Base-by-base conservation (phyloP, 2,329 filamentous ascomycete species). In the Beauveria rudraprayagi region DNA sequence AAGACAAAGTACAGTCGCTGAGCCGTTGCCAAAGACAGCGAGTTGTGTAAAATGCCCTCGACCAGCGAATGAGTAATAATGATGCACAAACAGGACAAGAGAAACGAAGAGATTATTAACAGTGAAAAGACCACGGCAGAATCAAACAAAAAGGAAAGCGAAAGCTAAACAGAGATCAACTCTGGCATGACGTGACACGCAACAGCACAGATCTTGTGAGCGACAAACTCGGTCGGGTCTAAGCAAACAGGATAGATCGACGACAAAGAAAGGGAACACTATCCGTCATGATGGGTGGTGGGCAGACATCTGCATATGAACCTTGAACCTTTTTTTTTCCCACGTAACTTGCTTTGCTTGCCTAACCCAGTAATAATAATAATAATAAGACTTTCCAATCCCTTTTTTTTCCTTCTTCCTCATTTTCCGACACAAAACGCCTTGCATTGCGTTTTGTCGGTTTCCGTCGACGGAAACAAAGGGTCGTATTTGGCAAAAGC, bases 1-100 rank as follows among this genome's bases (percentile, higher is more conserved):
- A 40, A 17, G 26, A 28, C 3, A 30, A 30, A 6, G 14, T 28
- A 19, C 14, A 9, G 11, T 48, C 7, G 54, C 22, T 46, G 40
- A 37, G 19, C n/a, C 17, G 17, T 57, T 48, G 30, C 8, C 43
- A 14, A 34, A 57, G 8, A 26, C 30, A 28, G 9, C 3, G 14
- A 24, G 7, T 17, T 19, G 41, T 56, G 44, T 46, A 46, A n/a
- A n/a, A 47, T 52, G 48, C 24, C 60, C 53, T 60, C 61, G 63
- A 58, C 63, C 63, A 64, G 63, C 61, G 57, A 63, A 63, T 54
- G 52, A 63, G 60, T 62, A 47, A 52, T 56, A 50, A 59, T 62
- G 44, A 61, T 48, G 51, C 64, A 60, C 34, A 56, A 60, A 43
- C 63, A 65, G 55, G 64, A 64, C 62, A 62, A 63, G 64, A 47